phyloP scores from a whole-genome alignment of 169 alveolate species.

The Theileria parva region DNA sequence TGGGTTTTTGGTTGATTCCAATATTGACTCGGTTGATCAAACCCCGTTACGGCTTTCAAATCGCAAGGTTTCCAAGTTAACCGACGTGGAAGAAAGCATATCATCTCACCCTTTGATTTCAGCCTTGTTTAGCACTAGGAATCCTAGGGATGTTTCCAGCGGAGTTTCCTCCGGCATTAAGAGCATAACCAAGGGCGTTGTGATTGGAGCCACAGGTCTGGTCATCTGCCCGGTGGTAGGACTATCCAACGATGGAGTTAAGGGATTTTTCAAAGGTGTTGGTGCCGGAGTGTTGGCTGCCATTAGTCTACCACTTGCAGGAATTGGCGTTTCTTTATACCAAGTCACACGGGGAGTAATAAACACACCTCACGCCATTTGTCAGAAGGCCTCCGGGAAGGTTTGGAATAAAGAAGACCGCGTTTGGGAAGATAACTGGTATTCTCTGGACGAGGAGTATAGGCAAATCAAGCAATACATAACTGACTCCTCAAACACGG shows the following conservation, averaged over 20 bases:
- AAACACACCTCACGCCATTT: slow-evolving; percentile 87
- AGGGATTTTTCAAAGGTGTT: slow-evolving; percentile 86
- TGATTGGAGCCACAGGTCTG: slow-evolving; percentile 85
- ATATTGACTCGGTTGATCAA: background rate
- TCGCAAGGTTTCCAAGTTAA: background rate
- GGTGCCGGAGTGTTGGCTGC: slow-evolving; percentile 89
- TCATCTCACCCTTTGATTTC: slow-evolving; percentile 56
- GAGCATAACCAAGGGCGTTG: slow-evolving; percentile 86
- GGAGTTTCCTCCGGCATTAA: slow-evolving; percentile 86
- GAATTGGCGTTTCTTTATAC: slow-evolving; percentile 87
- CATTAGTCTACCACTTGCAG: slow-evolving; percentile 83
- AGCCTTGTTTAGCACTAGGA: slow-evolving; percentile 77
- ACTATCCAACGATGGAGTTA: slow-evolving; percentile 83
- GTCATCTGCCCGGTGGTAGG: slow-evolving; percentile 87
- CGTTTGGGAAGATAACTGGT: slow-evolving; percentile 81
- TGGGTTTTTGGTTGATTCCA: background rate
- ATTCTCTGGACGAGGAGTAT: slow-evolving; percentile 79
- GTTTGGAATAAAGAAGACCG: slow-evolving; percentile 86
- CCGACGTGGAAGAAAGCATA: background rate
- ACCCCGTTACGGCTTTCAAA: slow-evolving; percentile 9
- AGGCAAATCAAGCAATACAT: slow-evolving; percentile 47
- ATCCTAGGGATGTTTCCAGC: slow-evolving; percentile 81
- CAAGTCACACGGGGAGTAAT: slow-evolving; percentile 85
- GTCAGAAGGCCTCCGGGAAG: slow-evolving; percentile 81
- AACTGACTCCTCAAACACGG: slow-evolving; percentile 41